Conservation (phyloP, 2,329 filamentous ascomycete species). For the Cladosporium oxysporum region DNA sequence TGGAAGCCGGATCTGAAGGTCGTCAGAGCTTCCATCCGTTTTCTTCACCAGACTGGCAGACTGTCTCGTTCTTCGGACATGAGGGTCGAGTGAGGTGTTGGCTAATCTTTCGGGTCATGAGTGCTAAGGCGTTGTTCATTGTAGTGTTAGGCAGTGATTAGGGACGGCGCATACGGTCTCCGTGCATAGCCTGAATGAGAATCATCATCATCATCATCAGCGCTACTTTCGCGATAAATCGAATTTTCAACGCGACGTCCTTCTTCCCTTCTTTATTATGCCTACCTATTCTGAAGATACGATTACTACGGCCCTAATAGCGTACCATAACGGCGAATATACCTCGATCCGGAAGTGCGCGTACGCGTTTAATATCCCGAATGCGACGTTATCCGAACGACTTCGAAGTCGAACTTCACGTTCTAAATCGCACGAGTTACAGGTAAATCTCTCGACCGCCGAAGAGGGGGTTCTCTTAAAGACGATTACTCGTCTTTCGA, state of each 20-base stretch:
- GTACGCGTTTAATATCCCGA: constrained; percentile 4
- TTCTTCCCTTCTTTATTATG: background rate
- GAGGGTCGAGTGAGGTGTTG: constrained; percentile 13
- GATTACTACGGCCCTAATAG: too few species aligned
- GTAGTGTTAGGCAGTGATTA: background rate
- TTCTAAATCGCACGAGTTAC: background rate
- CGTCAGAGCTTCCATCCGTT: constrained; percentile 17
- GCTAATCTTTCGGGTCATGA: constrained; percentile 15
- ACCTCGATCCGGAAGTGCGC: background rate
- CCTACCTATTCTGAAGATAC: constrained; percentile 8
- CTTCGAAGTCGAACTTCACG: background rate
- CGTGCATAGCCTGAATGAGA: background rate
- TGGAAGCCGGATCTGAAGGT: constrained; percentile 20
- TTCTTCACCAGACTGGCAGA: constrained; percentile 16
- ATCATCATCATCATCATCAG: background rate
- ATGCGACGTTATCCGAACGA: too few species aligned
- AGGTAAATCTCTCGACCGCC: background rate
- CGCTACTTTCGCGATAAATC: too few species aligned
- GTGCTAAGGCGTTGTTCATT: background rate
- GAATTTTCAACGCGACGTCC: too few species aligned
- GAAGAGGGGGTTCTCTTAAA: background rate
- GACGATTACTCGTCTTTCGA: too few species aligned
- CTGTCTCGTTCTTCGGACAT: constrained; percentile 20
- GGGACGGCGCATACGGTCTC: background rate
- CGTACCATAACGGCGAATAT: background rate